phyloP scores from a whole-genome alignment of 139 green algal genomes.

The Nannochloris sp. region DNA sequence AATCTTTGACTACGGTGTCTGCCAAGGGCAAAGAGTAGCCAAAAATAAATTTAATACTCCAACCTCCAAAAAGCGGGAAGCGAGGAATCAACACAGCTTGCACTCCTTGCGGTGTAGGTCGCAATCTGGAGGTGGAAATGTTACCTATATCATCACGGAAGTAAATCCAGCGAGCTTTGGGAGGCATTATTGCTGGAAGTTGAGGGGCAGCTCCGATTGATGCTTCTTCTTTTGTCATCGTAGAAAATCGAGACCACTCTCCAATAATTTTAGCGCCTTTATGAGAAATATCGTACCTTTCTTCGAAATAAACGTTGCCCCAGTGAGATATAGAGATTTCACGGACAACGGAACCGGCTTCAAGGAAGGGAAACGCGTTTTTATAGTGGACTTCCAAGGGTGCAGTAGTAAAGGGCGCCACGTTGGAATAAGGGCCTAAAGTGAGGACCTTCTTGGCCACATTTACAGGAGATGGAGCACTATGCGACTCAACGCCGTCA shows the following conservation, averaged over 20 bases:
- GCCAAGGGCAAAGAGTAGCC: constrained; percentile 70
- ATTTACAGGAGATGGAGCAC: constrained; percentile 10
- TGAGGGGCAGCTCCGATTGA: neutral
- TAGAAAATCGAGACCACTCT: constrained; percentile 56
- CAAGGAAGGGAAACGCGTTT: constrained; percentile 62
- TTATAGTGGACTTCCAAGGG: constrained; percentile 63
- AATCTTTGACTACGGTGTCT: constrained; percentile 12
- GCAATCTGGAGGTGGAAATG: constrained; percentile 59
- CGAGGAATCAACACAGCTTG: constrained; percentile 54
- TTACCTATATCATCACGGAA: constrained; percentile 87
- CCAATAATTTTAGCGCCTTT: constrained; percentile 21
- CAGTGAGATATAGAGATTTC: constrained; percentile 89
- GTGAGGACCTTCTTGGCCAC: constrained; percentile 25
- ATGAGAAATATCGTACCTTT: constrained; percentile 73
- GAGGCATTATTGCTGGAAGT: constrained; percentile 50
- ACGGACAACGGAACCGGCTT: constrained; percentile 42
- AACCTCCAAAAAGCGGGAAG: constrained; percentile 83
- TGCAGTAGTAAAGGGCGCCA: constrained; percentile 13
- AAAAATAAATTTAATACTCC: constrained; percentile 50
- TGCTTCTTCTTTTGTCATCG: constrained; percentile 16
- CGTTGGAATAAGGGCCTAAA: constrained; percentile 42
- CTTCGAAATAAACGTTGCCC: constrained; percentile 87
- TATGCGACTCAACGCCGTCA: constrained; percentile 35
- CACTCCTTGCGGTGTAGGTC: neutral
- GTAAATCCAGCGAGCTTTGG: constrained; percentile 57